phyloP scores from a whole-genome alignment of 1,284 basidiomycete species.

The Leccinum colubrinum region DNA sequence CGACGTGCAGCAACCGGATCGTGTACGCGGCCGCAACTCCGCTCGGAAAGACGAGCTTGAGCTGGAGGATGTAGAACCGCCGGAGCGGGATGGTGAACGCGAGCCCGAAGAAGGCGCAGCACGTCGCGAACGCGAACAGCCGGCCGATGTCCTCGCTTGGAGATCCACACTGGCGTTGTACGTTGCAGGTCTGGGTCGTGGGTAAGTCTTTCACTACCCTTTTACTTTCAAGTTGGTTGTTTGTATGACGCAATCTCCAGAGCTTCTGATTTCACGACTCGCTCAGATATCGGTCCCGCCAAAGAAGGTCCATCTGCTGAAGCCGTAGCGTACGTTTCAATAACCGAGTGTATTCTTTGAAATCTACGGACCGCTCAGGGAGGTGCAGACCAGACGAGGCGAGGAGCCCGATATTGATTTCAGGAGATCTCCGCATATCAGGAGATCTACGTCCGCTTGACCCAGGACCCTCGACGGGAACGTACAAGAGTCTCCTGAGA shows the following conservation, averaged over 20 bases:
- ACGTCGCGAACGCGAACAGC: constrained; percentile 55
- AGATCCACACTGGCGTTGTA: constrained; percentile 76
- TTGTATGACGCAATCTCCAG: constrained; percentile 37
- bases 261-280: constrained; percentile 97
- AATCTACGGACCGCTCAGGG: constrained; percentile 28
- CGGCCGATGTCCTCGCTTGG: constrained; percentile 46
- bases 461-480: constrained; percentile 4
- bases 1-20: constrained; percentile 63
- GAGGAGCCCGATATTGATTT: constrained; percentile 81
- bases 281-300: constrained; percentile 98
- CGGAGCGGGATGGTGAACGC: constrained; percentile 55
- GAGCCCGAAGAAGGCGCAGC: constrained; percentile 43
- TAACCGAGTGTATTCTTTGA: not conserved
- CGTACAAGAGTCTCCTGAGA: constrained; percentile 31
- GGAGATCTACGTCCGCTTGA: too few species aligned
- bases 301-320: constrained; percentile 92
- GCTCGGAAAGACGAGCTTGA: constrained; percentile 69
- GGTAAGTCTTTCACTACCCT: constrained; percentile 46
- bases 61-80: constrained; percentile 66
- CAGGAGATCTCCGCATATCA: too few species aligned
- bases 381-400: constrained; percentile 79
- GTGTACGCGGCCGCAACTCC: constrained; percentile 70
- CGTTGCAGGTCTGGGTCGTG: constrained; percentile 95
- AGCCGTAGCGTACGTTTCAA: constrained; percentile 68
- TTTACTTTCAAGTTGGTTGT: not conserved